phyloP scores from a whole-genome alignment of 768 basidiomycete species.

The Panaeolus cyanescens region DNA sequence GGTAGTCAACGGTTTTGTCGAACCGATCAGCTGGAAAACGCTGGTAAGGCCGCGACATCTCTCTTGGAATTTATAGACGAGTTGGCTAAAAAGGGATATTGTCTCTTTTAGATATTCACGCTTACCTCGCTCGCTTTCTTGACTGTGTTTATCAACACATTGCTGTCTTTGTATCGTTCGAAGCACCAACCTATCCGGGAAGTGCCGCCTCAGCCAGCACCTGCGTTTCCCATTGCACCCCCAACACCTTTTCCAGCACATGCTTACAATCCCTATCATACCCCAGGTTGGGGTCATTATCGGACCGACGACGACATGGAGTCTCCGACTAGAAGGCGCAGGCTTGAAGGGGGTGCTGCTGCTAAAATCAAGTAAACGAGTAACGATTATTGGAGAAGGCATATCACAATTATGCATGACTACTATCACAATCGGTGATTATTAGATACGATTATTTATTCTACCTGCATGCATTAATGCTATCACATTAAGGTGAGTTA shows the following conservation, averaged over 20 bases:
- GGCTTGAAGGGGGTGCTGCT: constrained; percentile 55
- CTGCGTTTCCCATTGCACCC: constrained; percentile 42
- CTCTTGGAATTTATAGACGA: constrained; percentile 5
- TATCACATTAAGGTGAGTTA: constrained; percentile 16
- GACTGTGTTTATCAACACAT: constrained; percentile 80
- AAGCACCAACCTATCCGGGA: constrained; percentile 50
- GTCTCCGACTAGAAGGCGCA: constrained; percentile 51
- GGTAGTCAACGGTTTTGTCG: constrained; percentile 94
- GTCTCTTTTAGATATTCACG: constrained; percentile 58
- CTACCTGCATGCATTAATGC: constrained; percentile 8
- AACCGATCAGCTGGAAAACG: constrained; percentile 97
- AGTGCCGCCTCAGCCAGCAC: constrained; percentile 33
- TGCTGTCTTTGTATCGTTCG: constrained; percentile 76
- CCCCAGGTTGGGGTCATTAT: constrained; percentile 47
- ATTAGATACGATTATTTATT: constrained; percentile 15
- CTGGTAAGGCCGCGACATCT: constrained; percentile 56
- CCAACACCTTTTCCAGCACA: constrained; percentile 44
- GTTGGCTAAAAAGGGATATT: constrained; percentile 7
- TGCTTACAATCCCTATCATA: constrained; percentile 49
- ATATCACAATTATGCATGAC: not conserved
- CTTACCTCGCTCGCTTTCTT: constrained; percentile 75
- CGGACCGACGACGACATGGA: constrained; percentile 43
- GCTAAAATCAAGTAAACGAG: constrained; percentile 55
- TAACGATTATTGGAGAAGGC: not conserved
- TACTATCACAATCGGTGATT: constrained; percentile 9